Base-by-base conservation (phyloP, 2,329 filamentous ascomycete species). In the Botrytis elliptica region DNA sequence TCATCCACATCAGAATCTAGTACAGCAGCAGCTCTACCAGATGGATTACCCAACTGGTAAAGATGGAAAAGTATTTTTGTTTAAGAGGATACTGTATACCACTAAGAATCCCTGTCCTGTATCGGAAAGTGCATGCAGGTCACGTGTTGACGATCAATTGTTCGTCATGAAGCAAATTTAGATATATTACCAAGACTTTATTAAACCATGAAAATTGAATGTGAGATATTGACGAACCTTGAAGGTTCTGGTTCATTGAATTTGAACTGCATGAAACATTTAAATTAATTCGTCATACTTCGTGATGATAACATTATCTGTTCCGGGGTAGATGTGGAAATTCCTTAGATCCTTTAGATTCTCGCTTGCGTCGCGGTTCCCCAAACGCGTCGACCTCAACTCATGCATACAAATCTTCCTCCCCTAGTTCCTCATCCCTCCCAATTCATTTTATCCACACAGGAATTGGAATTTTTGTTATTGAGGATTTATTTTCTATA, bases 361-460 rank as follows among this genome's bases (percentile, higher is more conserved):
- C 71, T 72, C 71, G 71, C 71, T 72, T 72, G 49, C 63, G 71
- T 72, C 71, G 71, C 71, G 71, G 71, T 72, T 72, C 71, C 63
- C 71, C 49, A 72, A 69, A 72, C 71, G 71, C 71, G 71, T 72
- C 71, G 29, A 72, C 65, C 63, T 44, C n/a, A 29, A 57, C 25
- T 57, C 63, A 72, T 67, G 49, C 49, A 57, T 68, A 49, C 63
- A 67, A 72, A 46, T 67, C 62, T 36, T 68, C 38, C 44, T 38
- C 25, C 46, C 29, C 22, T 46, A 59, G 16, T 36, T 12, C 49
- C 36, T 55, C 33, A 33, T 63, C 29, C 42, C 42, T 44, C 9
- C 29, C 49, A 67, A 42, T 59, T 57, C 33, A 33, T 57, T 29
- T 44, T 44, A 57, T 72, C 40, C 22, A 46, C 36, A 49, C 42